phyloP scores from a whole-genome alignment of 202 grass and related monocot species.

The Tripidium arundinaceum region DNA sequence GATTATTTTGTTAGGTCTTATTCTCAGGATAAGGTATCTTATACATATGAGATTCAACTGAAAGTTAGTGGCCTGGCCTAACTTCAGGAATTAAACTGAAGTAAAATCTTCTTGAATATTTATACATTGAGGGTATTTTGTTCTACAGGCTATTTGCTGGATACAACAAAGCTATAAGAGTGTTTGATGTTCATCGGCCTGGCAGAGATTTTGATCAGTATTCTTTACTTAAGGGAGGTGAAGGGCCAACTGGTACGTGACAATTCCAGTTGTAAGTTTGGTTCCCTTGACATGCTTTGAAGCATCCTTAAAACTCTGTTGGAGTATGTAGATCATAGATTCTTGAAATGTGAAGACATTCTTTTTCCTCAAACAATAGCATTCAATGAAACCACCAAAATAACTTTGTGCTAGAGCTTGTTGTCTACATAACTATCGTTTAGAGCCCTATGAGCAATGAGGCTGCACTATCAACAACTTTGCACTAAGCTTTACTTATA shows the following conservation, averaged over 20 bases:
- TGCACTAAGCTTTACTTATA: background rate
- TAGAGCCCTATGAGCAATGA: background rate
- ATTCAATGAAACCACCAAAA: conserved; percentile 2
- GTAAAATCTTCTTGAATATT: background rate
- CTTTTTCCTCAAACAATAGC: background rate
- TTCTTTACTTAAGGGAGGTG: conserved; percentile 67
- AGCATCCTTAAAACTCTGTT: no score
- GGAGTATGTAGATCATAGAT: no score
- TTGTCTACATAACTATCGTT: background rate
- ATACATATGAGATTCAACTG: no score
- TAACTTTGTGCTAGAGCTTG: conserved; percentile 12
- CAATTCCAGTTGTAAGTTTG: conserved; percentile 3
- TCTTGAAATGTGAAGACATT: background rate
- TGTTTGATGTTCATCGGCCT: conserved; percentile 93
- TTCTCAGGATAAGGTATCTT: background rate
- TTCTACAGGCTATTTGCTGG: conserved; percentile 87
- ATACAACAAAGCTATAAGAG: conserved; percentile 87
- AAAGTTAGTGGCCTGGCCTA: background rate
- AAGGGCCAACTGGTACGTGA: conserved; percentile 62
- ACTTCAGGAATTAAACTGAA: background rate
- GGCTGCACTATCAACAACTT: conserved; percentile 7
- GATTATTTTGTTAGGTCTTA: background rate
- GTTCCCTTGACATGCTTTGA: background rate
- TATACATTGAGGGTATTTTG: conserved; percentile 20
- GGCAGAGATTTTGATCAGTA: conserved; percentile 86